These are phyloP conservation scores for Hypoxylon rickii DNA, from an alignment of 495 filamentous ascomycete genomes.

Conservation along the genomic window DNA sequence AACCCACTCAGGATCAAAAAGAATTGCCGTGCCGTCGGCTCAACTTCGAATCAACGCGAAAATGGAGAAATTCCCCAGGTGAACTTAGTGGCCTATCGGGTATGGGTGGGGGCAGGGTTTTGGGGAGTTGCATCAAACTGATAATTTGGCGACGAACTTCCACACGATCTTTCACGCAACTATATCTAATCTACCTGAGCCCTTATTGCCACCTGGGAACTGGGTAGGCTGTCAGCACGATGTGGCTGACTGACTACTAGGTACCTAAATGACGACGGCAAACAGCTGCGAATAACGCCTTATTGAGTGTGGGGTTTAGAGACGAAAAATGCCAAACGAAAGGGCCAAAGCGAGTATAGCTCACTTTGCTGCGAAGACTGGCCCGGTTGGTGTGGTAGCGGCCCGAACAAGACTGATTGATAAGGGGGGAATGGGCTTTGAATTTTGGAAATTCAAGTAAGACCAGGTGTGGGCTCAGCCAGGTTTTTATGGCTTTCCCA, in stretches of 20 bases:
- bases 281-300: neutral
- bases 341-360: constrained; percentile 3
- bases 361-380: constrained; percentile 21
- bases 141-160: constrained; percentile 1
- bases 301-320: neutral
- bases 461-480: constrained; percentile 12
- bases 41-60: no score
- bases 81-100: constrained; percentile 5
- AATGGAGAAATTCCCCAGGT: no score
- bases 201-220: no score
- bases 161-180: neutral
- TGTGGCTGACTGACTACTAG: no score
- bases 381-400: constrained; percentile 10
- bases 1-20: neutral
- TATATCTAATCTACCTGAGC: neutral
- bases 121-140: neutral
- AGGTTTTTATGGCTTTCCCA: constrained; percentile 10
- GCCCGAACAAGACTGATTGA: constrained; percentile 11
- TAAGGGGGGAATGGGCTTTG: neutral
- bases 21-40: no score
- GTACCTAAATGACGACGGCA: neutral
- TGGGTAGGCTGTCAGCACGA: no score
- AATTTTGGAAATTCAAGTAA: constrained; percentile 2
- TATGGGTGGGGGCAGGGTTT: neutral
- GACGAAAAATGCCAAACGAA: constrained; percentile 1